Conservation (phyloP, 495 filamentous ascomycete genomes). For the Ramalina peruviana region DNA sequence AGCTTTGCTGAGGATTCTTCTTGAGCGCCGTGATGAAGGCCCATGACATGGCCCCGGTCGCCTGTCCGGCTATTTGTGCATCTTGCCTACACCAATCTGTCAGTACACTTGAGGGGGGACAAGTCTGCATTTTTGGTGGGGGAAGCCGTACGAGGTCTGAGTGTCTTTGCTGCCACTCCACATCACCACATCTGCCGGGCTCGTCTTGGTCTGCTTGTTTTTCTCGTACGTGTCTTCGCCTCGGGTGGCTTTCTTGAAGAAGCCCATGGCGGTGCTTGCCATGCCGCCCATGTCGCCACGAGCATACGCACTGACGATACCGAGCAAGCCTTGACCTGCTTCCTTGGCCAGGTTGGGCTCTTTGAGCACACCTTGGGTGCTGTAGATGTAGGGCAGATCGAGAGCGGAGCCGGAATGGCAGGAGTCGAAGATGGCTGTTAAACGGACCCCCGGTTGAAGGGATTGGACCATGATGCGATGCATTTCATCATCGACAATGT, state of each 20-base stretch:
- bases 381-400: conserved; percentile 95
- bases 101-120: background rate
- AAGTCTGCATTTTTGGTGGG: background rate
- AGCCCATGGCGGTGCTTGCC: conserved; percentile 63
- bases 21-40: conserved; percentile 88
- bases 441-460: conserved; percentile 67
- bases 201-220: conserved; percentile 79
- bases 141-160: conserved; percentile 69
- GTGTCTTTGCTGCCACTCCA: conserved; percentile 93
- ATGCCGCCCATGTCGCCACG: conserved; percentile 80
- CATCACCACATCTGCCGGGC: conserved; percentile 92
- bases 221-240: conserved; percentile 72
- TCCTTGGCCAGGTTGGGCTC: conserved; percentile 97
- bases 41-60: conserved; percentile 96
- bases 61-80: conserved; percentile 57
- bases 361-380: conserved; percentile 87
- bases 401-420: conserved; percentile 95
- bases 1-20: conserved; percentile 97
- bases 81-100: conserved; percentile 36
- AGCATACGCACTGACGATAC: conserved; percentile 79
- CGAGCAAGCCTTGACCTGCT: conserved; percentile 81
- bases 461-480: conserved; percentile 89
- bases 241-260: conserved; percentile 84
- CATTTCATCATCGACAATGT: conserved; percentile 98
- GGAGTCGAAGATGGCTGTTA: conserved; percentile 98